Evolutionary conservation across 129 eudicot genomes (phyloP).

Genomic region (Saposhnikovia divaricata): DNA sequence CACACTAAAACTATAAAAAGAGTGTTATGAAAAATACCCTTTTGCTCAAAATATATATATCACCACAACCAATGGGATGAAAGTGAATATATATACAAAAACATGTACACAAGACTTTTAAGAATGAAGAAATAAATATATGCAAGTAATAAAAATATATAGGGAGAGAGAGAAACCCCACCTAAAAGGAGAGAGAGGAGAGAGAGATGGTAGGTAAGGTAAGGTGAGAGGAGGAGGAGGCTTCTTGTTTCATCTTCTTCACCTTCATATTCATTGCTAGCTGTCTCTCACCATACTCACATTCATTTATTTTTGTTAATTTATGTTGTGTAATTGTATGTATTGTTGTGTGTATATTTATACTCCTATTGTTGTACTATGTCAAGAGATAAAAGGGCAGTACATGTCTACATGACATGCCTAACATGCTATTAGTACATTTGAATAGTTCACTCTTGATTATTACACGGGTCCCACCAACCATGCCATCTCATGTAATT

Average conservation of each 20-base stretch:
- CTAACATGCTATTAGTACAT: neutral
- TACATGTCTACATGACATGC: neutral
- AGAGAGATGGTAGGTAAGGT: constrained; percentile 37
- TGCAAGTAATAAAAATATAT: neutral
- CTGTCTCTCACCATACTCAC: constrained; percentile 41
- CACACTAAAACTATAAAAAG: neutral
- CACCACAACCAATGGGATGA: neutral
- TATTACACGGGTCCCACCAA: neutral
- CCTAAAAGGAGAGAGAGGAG: constrained; percentile 20
- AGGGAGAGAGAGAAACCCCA: constrained; percentile 16
- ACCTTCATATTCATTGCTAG: constrained; percentile 46
- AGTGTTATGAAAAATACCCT: neutral
- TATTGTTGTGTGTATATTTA: neutral
- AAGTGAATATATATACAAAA: neutral
- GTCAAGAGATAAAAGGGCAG: neutral
- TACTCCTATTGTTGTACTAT: neutral
- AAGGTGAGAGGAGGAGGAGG: constrained; percentile 18
- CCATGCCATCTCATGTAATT: neutral
- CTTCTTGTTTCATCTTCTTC: constrained; percentile 8
- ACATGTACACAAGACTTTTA: neutral
- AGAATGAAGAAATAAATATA: neutral
- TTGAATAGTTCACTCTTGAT: neutral
- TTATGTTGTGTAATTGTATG: neutral
- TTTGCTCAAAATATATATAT: neutral
- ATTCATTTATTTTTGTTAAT: neutral